Percentiles rank a stretch among this genome's conserved stretches.
phyloP scores from a whole-genome alignment of 768 basidiomycete genomes.

The Mrakia frigida region DNA sequence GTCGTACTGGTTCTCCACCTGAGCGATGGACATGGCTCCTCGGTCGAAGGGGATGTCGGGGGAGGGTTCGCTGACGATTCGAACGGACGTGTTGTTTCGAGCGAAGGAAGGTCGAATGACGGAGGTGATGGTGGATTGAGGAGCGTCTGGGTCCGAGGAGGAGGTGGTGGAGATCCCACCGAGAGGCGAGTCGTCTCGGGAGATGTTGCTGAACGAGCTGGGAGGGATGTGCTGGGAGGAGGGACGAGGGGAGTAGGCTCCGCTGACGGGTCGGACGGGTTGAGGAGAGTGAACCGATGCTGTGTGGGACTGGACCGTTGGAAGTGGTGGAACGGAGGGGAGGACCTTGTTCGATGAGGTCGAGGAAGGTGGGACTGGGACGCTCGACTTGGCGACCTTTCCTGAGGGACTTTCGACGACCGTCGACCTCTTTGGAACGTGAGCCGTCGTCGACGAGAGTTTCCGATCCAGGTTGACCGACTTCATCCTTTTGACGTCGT shows the following conservation, averaged over 20 bases:
- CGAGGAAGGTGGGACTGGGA: slow-evolving; percentile 24
- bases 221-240: slow-evolving; percentile 33
- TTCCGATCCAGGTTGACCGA: slow-evolving; percentile 93
- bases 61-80: slow-evolving; percentile 69
- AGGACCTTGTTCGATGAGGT: slow-evolving; percentile 1
- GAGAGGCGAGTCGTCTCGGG: slow-evolving; percentile 37
- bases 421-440: slow-evolving; percentile 85
- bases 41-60: slow-evolving; percentile 31
- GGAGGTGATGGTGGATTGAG: slow-evolving; percentile 38
- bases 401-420: slow-evolving; percentile 93
- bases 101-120: slow-evolving; percentile 63
- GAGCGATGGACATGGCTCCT: slow-evolving; percentile 29
- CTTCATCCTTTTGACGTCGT: slow-evolving; percentile 90
- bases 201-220: slow-evolving; percentile 41
- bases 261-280: slow-evolving; percentile 5
- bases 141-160: not conserved
- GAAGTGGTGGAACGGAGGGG: slow-evolving; percentile 9
- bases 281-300: not conserved
- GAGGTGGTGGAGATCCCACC: slow-evolving; percentile 30
- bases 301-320: not conserved
- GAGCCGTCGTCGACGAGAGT: slow-evolving; percentile 77
- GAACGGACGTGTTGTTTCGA: slow-evolving; percentile 76
- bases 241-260: slow-evolving; percentile 18
- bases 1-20: slow-evolving; percentile 47
- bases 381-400: slow-evolving; percentile 65